Evolutionary conservation across 208 protist genomes (phyloP), one percentile per base, ranked within the genome.

Genomic region (Leishmania guyanensis): DNA sequence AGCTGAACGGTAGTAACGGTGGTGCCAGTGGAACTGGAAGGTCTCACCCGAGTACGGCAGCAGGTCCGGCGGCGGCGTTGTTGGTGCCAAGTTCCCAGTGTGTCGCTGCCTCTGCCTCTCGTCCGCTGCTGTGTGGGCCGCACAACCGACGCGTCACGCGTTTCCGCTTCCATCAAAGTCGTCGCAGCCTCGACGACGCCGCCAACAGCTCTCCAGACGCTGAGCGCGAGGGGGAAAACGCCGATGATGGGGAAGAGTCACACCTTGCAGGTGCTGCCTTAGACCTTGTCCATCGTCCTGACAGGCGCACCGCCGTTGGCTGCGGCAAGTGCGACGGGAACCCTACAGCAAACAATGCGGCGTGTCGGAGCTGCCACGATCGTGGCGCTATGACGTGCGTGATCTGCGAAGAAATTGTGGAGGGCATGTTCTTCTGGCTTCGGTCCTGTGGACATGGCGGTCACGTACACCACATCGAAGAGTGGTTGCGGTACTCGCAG

Each of bases 361-460:
- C 82, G 22, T 97, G 93, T 78, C 82, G 77, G 3, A 70, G 66
- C 62, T 94, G 91, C 82, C 69, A 79, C 78, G 88, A 84, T 84
- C 75, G 58, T 22, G 69, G 73, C 39, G 85, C 86, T 4, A 95
- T 94, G 90, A 87, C 76, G 17, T 97, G 94, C 79, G 92, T 94
- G 29, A 92, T 97, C 22, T 97, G 94, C 48, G 90, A 95, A 77
- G 89, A 92, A 76, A 84, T 93, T 43, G 94, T 97, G 71, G 92
- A 96, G 65, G 94, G 94, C 3, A 81, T 96, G n/a, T 97, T 90
- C 75, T 85, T 92, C 50, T 96, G 92, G 90, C 86, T 95, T 76
- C 90, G 90, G 39, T 89, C 84, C n/a, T 97, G 94, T 74, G 91
- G 94, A 0, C 94, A 97, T 77, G 94, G 94, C 58, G 94, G 94